A percentile compares a stretch with the other conserved stretches of the same genome.
phyloP scores from a whole-genome alignment of 176 grass and related monocot genomes.

The Neostapfia colusana region DNA sequence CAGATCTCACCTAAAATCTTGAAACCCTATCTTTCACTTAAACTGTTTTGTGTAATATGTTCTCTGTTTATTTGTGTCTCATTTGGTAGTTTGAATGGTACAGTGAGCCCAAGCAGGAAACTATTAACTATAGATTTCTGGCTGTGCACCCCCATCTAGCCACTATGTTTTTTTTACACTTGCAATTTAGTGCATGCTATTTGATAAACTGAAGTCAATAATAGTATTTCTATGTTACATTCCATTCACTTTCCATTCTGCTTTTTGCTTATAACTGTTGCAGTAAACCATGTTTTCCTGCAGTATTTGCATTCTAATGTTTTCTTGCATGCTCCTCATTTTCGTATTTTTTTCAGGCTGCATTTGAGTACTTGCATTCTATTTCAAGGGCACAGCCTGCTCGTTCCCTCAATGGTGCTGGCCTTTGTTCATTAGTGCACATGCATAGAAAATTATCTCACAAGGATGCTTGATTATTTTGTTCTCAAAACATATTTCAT shows the following conservation, averaged over 20 bases:
- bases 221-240: neutral
- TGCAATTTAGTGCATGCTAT: neutral
- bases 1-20: neutral
- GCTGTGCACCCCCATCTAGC: neutral
- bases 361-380: slow-evolving; percentile 41
- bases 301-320: neutral
- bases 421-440: slow-evolving; percentile 23
- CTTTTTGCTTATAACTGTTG: neutral
- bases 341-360: slow-evolving; percentile 33
- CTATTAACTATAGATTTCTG: neutral
- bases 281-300: neutral
- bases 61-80: neutral
- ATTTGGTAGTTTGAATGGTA: neutral
- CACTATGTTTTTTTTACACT: neutral
- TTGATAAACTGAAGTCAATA: neutral
- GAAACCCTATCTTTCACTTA: neutral
- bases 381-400: slow-evolving; percentile 45
- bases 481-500: too few species aligned
- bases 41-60: neutral
- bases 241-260: neutral
- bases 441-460: too few species aligned
- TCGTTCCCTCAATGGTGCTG: slow-evolving; percentile 42
- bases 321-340: slow-evolving; percentile 3
- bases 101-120: neutral
- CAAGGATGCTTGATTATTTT: too few species aligned